Percentiles rank a stretch among this genome's conserved stretches.
These are phyloP conservation scores for Salvia sclarea DNA, from an alignment of 305 asterid genomes.

Conservation along the genomic window DNA sequence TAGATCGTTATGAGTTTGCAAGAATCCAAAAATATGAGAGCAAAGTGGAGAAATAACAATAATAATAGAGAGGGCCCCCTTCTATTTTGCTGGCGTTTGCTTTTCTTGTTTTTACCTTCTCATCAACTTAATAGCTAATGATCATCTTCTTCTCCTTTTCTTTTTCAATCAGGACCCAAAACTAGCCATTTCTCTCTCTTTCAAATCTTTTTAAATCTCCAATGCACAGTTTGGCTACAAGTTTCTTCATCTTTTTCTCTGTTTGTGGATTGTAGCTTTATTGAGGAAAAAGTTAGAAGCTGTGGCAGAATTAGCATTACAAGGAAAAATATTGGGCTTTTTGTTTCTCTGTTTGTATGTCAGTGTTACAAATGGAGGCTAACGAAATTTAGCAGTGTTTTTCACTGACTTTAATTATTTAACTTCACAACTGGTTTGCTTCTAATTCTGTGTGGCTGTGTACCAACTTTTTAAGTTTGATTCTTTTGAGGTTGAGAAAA, in stretches of 20 bases:
- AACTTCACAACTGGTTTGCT: constrained; percentile 10
- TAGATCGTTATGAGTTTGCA: constrained; percentile 23
- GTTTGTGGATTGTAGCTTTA: constrained; percentile 12
- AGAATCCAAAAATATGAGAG: constrained; percentile 13
- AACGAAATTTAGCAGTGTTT: constrained; percentile 54
- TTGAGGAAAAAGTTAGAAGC: not conserved
- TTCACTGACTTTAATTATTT: not conserved
- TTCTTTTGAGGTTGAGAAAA: constrained; percentile 41
- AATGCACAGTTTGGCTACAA: constrained; percentile 32
- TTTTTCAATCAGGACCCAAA: constrained; percentile 17
- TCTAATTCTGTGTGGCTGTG: no score
- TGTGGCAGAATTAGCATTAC: not conserved
- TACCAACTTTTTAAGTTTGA: not conserved
- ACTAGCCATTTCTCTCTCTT: constrained; percentile 17
- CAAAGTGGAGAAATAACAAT: constrained; percentile 22
- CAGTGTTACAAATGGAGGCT: constrained; percentile 58
- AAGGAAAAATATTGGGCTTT: constrained; percentile 30
- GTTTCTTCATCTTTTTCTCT: constrained; percentile 24
- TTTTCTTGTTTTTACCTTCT: constrained; percentile 27
- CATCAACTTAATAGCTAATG: not conserved
- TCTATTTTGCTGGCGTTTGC: constrained; percentile 40
- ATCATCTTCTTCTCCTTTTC: constrained; percentile 22
- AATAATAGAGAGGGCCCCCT: constrained; percentile 38
- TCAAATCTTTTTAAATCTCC: constrained; percentile 23
- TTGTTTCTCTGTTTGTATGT: constrained; percentile 23